Evolutionary conservation across 768 basidiomycete genomes (phyloP), one percentile per base, ranked within the genome.

Genomic region (Tricholoma bakamatsutake): DNA sequence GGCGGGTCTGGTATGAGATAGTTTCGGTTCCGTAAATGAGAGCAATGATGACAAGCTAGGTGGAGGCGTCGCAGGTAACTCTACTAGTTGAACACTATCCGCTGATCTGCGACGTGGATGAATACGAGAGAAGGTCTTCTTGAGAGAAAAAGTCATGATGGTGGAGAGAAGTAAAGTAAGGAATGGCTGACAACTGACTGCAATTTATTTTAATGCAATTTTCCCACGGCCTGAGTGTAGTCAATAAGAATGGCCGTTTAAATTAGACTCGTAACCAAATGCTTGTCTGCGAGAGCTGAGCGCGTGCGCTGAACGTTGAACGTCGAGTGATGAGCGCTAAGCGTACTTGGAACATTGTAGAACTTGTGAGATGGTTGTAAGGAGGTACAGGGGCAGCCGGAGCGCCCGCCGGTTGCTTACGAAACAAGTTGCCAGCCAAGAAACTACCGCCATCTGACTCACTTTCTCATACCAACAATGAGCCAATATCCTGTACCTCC

Each of bases 401-500:
- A 31, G 31, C 31, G 31, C 8, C 4, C 30, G n/a, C 21, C 34
- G 15, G n/a, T 15, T 18, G 40, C 18, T 7, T 40, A 40, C 6
- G 6, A 18, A 21, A 9, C 9, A 6, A 9, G 3, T 12, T 45
- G 17, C 43, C 15, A 15, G 27, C 4, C 21, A 45, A 42, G 8
- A 18, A 45, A 48, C 3, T 54, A 47, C 27, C n/a, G 21, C 21
- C 2, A 24, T 24, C 3, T 24, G 21, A 24, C 21, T 24, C 21
- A 24, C 28, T 48, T 48, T 47, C 58, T 54, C 52, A 55, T 43
- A 62, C 71, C 64, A 75, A n/a, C 64, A 64, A 87, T 84, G 85
- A 84, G 76, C 69, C 73, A 77, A 47, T 83, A 85, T 72, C 79
- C 85, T 52, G 68, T 79, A 12, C 76, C 79, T 56, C 87, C 87